These are phyloP conservation scores for Echites panduratus DNA, from an alignment of 257 asterid genomes.

Conservation along the genomic window DNA sequence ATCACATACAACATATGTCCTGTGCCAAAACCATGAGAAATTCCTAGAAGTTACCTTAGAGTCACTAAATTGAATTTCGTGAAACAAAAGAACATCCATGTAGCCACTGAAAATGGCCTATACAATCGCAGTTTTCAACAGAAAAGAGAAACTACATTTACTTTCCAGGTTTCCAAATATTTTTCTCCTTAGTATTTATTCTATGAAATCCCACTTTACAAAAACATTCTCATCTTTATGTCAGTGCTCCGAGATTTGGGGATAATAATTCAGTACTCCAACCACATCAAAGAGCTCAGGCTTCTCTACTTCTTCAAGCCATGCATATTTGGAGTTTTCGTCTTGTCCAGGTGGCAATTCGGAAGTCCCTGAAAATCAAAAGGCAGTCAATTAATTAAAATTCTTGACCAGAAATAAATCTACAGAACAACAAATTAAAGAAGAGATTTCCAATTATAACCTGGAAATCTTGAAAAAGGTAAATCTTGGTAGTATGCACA, in stretches of 20 bases:
- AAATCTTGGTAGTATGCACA: conserved; percentile 23
- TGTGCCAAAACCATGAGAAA: conserved; percentile 51
- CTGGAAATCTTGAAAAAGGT: conserved; percentile 14
- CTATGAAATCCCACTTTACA: background rate
- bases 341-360: conserved; percentile 12
- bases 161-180: background rate
- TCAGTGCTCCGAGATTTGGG: background rate
- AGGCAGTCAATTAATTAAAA: background rate
- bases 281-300: conserved; percentile 17
- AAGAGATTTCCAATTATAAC: background rate
- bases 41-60: conserved; percentile 41
- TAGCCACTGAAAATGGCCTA: background rate
- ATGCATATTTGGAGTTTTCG: conserved; percentile 7
- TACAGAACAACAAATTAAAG: too few relatives aligned
- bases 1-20: conserved; percentile 77
- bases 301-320: conserved; percentile 28
- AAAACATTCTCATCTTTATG: background rate
- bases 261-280: conserved; percentile 10
- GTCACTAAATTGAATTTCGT: background rate
- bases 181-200: too few relatives aligned
- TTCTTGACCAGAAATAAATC: too few relatives aligned
- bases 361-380: background rate
- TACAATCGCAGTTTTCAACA: background rate
- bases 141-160: background rate
- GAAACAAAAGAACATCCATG: background rate